These are phyloP conservation scores for Nicotiana obtusifolia DNA, from an alignment of 257 asterid genomes.

Conservation along the genomic window DNA sequence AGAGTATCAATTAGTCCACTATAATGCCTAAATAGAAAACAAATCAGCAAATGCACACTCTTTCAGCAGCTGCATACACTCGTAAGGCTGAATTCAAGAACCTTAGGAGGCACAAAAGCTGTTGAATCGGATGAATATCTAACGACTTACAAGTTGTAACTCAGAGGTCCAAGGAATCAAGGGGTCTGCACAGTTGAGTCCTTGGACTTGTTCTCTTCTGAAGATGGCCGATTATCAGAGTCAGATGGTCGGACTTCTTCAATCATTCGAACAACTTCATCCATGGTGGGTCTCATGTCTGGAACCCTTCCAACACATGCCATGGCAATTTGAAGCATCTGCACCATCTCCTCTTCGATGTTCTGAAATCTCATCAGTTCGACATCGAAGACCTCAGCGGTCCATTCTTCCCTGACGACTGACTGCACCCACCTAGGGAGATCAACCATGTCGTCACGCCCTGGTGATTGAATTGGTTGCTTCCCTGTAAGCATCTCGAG, in stretches of 20 bases:
- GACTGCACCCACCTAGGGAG: conserved; percentile 97
- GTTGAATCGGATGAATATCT: conserved; percentile 17
- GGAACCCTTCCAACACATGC: conserved; percentile 80
- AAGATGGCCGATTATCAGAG: conserved; percentile 75
- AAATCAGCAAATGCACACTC: conserved; percentile 22
- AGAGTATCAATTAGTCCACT: conserved; percentile 10
- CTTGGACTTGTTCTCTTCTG: conserved; percentile 63
- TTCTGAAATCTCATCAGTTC: conserved; percentile 71
- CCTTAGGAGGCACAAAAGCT: conserved; percentile 12
- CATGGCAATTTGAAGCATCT: conserved; percentile 92
- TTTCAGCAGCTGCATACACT: neutral
- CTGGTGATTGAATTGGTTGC: conserved; percentile 69
- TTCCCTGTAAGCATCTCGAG: conserved; percentile 95
- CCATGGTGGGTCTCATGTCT: conserved; percentile 76
- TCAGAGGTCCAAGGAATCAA: conserved; percentile 20
- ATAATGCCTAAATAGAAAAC: conserved; percentile 3
- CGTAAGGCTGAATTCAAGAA: conserved; percentile 6
- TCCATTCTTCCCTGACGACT: conserved; percentile 96
- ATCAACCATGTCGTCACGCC: conserved; percentile 69
- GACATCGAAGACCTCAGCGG: conserved; percentile 88
- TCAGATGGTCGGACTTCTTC: conserved; percentile 74
- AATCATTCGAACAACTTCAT: conserved; percentile 79
- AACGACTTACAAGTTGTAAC: conserved; percentile 16
- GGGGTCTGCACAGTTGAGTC: conserved; percentile 58
- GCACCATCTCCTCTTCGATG: conserved; percentile 93